phyloP scores from a whole-genome alignment of 768 basidiomycete species.

The Termitomyces sp. region DNA sequence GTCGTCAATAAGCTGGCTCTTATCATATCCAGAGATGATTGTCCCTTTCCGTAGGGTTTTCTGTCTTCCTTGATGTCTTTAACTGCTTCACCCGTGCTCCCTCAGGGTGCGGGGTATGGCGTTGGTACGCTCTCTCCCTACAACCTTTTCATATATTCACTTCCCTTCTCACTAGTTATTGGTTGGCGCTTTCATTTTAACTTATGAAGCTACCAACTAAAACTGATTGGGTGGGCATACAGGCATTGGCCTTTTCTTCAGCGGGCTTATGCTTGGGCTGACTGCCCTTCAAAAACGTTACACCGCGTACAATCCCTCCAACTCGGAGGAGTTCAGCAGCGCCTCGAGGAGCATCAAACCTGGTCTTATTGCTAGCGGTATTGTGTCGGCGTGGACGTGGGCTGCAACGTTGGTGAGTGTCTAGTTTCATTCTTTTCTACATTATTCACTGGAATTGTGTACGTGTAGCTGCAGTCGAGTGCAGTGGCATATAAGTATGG shows the following conservation, averaged over 20 bases:
- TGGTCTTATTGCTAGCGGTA: slow-evolving; percentile 88
- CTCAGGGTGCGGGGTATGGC: slow-evolving; percentile 19
- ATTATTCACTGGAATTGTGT: background rate
- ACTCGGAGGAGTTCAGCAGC: slow-evolving; percentile 79
- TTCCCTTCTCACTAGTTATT: slow-evolving; percentile 33
- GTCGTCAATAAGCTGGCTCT: background rate
- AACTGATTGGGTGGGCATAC: background rate
- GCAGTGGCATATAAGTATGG: slow-evolving; percentile 84
- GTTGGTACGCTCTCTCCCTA: slow-evolving; percentile 15
- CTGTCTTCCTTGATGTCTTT: background rate
- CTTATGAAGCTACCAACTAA: background rate
- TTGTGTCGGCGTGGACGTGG: slow-evolving; percentile 92
- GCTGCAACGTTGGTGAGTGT: slow-evolving; percentile 66
- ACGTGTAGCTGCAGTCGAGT: slow-evolving; percentile 60
- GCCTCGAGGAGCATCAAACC: slow-evolving; percentile 85
- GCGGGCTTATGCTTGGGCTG: slow-evolving; percentile 70
- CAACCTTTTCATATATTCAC: background rate
- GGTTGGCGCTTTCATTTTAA: slow-evolving; percentile 26
- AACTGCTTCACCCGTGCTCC: slow-evolving; percentile 4
- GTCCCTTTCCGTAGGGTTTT: background rate
- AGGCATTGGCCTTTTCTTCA: slow-evolving; percentile 65
- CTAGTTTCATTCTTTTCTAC: background rate
- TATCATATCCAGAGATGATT: background rate
- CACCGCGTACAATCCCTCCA: slow-evolving; percentile 72
- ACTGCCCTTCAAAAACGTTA: slow-evolving; percentile 83